These are phyloP conservation scores for Aspergillus fumigatus DNA, from an alignment of 2,329 filamentous ascomycete species.

Conservation along the genomic window DNA sequence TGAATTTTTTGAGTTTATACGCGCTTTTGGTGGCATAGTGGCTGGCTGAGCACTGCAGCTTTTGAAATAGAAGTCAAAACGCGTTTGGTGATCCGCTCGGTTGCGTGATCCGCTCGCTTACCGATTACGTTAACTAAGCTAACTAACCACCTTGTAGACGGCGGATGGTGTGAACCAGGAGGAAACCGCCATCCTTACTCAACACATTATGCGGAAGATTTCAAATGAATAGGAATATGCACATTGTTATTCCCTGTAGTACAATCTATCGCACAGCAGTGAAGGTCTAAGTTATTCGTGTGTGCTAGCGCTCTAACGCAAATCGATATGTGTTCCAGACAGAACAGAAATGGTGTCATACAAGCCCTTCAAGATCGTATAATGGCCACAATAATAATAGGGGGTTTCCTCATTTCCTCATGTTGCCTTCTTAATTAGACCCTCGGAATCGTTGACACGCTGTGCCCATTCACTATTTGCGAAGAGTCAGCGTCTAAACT, in stretches of 20 bases:
- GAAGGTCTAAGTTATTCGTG: neutral
- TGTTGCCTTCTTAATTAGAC: slow-evolving; percentile 41
- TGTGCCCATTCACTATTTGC: slow-evolving; percentile 47
- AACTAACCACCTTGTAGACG: no score
- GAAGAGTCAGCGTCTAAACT: slow-evolving; percentile 3
- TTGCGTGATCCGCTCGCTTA: no score
- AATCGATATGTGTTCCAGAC: slow-evolving; percentile 1
- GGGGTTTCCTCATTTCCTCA: no score
- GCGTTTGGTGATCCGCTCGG: no score
- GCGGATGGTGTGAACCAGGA: neutral
- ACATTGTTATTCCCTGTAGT: neutral
- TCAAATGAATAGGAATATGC: neutral
- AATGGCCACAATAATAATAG: neutral
- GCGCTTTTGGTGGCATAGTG: no score
- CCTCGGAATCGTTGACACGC: slow-evolving; percentile 42
- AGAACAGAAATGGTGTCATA: slow-evolving; percentile 7
- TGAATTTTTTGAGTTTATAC: no score
- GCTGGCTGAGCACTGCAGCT: no score
- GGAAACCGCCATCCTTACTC: neutral
- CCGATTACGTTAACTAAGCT: no score
- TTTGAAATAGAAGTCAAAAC: no score
- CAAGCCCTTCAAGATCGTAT: slow-evolving; percentile 4
- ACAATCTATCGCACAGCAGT: slow-evolving; percentile 5
- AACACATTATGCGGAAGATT: neutral
- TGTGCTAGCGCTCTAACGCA: slow-evolving; percentile 4